These are phyloP conservation scores for Samsoniella hepiali DNA, from an alignment of 2,329 filamentous ascomycete species.

Conservation along the genomic window DNA sequence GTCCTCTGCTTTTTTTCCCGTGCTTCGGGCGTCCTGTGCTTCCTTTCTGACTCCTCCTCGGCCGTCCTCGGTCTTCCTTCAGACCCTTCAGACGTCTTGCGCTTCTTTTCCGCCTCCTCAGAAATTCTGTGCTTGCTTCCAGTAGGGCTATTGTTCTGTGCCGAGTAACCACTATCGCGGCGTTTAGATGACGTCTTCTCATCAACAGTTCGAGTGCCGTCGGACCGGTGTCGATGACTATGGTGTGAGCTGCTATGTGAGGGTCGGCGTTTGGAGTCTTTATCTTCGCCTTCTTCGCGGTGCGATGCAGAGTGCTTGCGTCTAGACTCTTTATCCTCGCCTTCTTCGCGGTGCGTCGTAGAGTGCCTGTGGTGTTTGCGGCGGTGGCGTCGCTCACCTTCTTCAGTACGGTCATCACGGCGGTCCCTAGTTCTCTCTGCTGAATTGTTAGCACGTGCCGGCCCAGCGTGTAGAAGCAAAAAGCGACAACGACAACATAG, in stretches of 20 bases:
- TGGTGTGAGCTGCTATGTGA: constrained; percentile 28
- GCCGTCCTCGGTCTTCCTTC: background rate
- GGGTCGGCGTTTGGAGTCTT: constrained; percentile 30
- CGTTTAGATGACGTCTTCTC: constrained; percentile 34
- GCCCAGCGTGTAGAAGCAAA: background rate
- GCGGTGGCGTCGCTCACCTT: constrained; percentile 1
- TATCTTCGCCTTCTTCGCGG: constrained; percentile 29
- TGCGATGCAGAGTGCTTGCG: background rate
- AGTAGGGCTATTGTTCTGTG: constrained; percentile 37
- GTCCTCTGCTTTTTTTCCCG: constrained; percentile 35
- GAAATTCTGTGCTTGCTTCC: constrained; percentile 39
- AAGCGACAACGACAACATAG: background rate
- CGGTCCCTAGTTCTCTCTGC: constrained; percentile 10
- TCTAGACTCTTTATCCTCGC: constrained; percentile 29
- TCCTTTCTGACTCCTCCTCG: background rate
- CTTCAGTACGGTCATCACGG: background rate
- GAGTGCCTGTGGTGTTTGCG: background rate
- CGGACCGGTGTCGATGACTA: constrained; percentile 37
- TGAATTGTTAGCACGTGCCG: constrained; percentile 4
- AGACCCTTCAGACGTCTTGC: background rate
- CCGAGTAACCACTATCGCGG: constrained; percentile 46
- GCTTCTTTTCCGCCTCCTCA: constrained; percentile 38
- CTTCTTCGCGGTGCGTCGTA: constrained; percentile 25
- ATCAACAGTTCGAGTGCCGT: constrained; percentile 34
- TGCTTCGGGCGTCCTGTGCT: background rate